phyloP scores from a whole-genome alignment of 2,329 filamentous ascomycete species.

The Fusarium falciforme region DNA sequence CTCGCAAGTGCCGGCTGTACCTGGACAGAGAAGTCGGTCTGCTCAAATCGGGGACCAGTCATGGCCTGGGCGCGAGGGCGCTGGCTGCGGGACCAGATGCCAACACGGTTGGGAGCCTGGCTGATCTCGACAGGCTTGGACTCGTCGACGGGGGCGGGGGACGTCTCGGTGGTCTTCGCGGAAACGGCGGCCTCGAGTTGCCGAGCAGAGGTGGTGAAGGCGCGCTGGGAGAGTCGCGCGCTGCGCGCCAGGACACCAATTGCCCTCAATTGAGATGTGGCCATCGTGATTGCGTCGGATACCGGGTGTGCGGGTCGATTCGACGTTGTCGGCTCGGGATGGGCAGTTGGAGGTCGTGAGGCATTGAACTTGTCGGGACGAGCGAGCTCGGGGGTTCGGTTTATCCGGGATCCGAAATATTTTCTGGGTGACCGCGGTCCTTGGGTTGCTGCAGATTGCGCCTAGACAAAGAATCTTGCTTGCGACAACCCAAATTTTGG shows the following conservation, averaged over 20 bases:
- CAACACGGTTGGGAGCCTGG: constrained; percentile 89
- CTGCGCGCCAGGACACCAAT: constrained; percentile 57
- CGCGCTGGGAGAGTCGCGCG: constrained; percentile 57
- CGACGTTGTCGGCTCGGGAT: constrained; percentile 37
- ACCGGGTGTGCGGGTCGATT: constrained; percentile 44
- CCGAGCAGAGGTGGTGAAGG: constrained; percentile 61
- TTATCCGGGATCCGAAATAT: constrained; percentile 41
- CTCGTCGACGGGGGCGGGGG: constrained; percentile 58
- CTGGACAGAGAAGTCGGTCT: constrained; percentile 93
- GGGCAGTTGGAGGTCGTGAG: constrained; percentile 35
- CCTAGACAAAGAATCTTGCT: constrained; percentile 4
- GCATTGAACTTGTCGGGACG: constrained; percentile 35
- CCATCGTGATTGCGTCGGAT: constrained; percentile 49
- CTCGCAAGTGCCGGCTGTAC: constrained; percentile 61
- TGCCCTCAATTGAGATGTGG: constrained; percentile 60
- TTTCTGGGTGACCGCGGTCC: constrained; percentile 23
- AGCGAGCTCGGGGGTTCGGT: constrained; percentile 25
- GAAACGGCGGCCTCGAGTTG: constrained; percentile 59
- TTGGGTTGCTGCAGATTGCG: constrained; percentile 12
- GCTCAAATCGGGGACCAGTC: constrained; percentile 95
- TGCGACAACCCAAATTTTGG: constrained; percentile 9
- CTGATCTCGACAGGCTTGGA: constrained; percentile 60
- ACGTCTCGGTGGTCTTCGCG: constrained; percentile 54
- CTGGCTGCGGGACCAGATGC: constrained; percentile 89
- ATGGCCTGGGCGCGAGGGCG: constrained; percentile 84